phyloP scores from a whole-genome alignment of 345 rosid species.

The Pelargonium nanum region DNA sequence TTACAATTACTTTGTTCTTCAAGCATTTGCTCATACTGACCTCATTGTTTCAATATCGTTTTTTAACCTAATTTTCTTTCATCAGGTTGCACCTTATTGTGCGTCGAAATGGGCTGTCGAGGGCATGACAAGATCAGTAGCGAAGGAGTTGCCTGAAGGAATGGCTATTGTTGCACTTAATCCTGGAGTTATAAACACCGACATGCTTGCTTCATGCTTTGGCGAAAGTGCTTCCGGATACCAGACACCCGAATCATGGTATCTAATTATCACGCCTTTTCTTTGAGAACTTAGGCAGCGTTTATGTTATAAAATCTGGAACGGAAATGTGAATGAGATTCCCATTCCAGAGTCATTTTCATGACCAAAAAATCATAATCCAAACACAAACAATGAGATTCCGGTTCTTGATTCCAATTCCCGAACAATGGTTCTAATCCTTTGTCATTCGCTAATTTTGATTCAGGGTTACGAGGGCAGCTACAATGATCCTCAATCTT shows the following conservation, averaged over 20 bases:
- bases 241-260: conserved; percentile 92
- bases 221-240: conserved; percentile 69
- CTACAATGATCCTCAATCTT: conserved; percentile 73
- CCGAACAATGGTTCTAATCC: too few species aligned
- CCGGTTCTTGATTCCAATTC: too few species aligned
- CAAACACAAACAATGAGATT: too few species aligned
- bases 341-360: too few species aligned
- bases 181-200: conserved; percentile 92
- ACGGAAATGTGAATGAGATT: too few species aligned
- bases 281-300: neutral
- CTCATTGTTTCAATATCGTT: neutral
- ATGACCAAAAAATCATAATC: too few species aligned
- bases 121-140: conserved; percentile 86
- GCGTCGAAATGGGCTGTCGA: conserved; percentile 98
- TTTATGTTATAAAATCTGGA: too few species aligned
- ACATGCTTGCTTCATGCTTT: conserved; percentile 80
- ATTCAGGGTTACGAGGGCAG: conserved; percentile 82
- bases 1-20: neutral
- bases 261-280: conserved; percentile 5
- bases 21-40: neutral
- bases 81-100: conserved; percentile 94
- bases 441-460: neutral
- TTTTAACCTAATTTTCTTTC: neutral
- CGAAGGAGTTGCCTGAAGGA: conserved; percentile 81
- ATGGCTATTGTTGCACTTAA: conserved; percentile 82